Base-by-base conservation (phyloP, 1,284 basidiomycete genomes). In the Cutaneotrichosporon arboriforme region DNA sequence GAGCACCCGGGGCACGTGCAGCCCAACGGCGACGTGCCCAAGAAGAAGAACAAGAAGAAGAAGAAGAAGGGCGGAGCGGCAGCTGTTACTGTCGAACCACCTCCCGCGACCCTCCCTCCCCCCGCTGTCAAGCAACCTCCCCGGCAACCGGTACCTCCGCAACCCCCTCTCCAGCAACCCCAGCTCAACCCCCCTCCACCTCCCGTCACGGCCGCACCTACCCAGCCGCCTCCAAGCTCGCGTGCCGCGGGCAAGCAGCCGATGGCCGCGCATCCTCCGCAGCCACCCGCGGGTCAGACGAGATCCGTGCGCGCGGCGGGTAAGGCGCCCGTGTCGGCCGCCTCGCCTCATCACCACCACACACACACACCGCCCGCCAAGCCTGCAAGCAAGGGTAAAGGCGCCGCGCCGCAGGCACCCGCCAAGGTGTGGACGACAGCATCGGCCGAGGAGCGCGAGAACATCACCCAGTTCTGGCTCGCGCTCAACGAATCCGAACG, bases 401-500 rank as follows among this genome's bases (percentile, higher is more conserved):
- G 69, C 2, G 60, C 66, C 4, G 63, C 65, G 2, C 61, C 55
- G 9, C 41, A 59, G 13, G 58, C 58, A 48, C 69, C 76, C 12
- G 77, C 79, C 58, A 77, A 80, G 60, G 81, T 91, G 66, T 91
- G 91, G 86, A 89, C 85, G 67, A 92, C 89, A 57, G 89, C 84
- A 69, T 86, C 87, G 41, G 83, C 82, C 10, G 89, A 96, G 73
- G 94, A 98, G 76, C 83, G 96, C 23, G 92, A 97, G 73, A 84
- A 89, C 62, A 97, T 98, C 76, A 92, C 93, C 72, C 87, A 92
- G 68, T 98, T 97, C 77, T 98, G 94, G 94, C 83, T 97, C 22
- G 85, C 82, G 7, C 81, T 98, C 10, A 83, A 83, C 44, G 90
- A 97, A 77, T 83, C 86, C 48, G 92, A 97, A 71, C 83, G 96